phyloP scores from a whole-genome alignment of 768 basidiomycete genomes.

The Favolaschia claudopus region DNA sequence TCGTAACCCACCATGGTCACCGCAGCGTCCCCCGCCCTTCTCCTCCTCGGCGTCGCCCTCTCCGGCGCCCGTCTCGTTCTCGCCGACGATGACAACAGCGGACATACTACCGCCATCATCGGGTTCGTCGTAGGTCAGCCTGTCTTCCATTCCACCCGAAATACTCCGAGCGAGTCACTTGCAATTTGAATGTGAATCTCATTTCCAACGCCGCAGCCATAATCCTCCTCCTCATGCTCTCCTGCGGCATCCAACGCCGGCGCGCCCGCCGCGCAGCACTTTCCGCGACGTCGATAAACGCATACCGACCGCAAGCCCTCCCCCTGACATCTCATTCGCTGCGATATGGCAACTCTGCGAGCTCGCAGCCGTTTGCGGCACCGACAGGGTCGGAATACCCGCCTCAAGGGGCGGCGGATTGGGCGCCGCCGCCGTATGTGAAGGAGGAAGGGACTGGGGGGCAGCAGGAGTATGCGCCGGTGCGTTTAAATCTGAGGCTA shows the following conservation, averaged over 20 bases:
- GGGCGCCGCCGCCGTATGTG: conserved; percentile 25
- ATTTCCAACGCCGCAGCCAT: neutral
- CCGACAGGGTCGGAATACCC: conserved; percentile 12
- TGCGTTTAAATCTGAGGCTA: neutral
- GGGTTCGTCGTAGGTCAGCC: neutral
- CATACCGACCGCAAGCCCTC: neutral
- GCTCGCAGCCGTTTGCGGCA: no score
- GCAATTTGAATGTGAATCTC: neutral
- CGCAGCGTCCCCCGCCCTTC: neutral
- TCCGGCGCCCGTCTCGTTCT: conserved; percentile 15
- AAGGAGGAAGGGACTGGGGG: conserved; percentile 8
- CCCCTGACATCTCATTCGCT: neutral
- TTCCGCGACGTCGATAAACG: neutral
- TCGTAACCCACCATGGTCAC: no score
- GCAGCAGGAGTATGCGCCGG: conserved; percentile 3
- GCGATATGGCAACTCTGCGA: no score
- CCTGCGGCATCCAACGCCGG: conserved; percentile 15
- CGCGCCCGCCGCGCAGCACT: neutral
- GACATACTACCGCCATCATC: neutral
- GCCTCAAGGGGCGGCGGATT: conserved; percentile 11
- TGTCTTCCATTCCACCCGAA: neutral
- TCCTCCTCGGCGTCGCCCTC: conserved; percentile 29
- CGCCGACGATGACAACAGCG: neutral
- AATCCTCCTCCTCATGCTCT: conserved; percentile 10
- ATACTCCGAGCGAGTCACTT: neutral